Evolutionary conservation across 108 stramenopile genomes (phyloP).

Genomic region (Fragilaria crotonensis): DNA sequence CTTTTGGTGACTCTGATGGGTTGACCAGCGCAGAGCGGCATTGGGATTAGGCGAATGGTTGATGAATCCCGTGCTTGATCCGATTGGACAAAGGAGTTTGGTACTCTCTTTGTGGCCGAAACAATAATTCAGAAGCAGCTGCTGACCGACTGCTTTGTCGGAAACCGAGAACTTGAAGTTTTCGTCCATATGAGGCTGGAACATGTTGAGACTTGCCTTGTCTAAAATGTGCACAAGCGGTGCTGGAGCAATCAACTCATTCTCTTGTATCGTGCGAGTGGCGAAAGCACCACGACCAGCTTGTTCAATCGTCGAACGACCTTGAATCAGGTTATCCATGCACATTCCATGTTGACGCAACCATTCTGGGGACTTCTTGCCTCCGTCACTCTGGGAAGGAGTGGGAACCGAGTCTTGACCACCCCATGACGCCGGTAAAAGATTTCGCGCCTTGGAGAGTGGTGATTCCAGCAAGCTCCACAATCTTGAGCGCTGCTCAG

Average conservation of each 20-base stretch:
- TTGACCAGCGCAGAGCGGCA: conserved; percentile 28
- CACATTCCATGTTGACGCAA: conserved; percentile 52
- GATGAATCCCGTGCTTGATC: conserved; percentile 47
- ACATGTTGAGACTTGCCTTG: conserved; percentile 32
- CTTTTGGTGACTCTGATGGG: conserved; percentile 17
- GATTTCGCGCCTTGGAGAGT: background rate
- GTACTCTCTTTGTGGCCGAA: conserved; percentile 53
- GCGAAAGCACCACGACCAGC: conserved; percentile 80
- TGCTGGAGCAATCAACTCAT: conserved; percentile 58
- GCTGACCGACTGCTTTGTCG: conserved; percentile 25
- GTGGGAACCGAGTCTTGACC: background rate
- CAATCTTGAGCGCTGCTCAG: background rate
- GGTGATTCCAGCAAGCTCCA: background rate
- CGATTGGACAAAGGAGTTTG: conserved; percentile 59
- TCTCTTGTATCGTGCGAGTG: conserved; percentile 60
- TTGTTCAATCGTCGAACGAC: conserved; percentile 42
- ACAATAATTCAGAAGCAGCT: conserved; percentile 69
- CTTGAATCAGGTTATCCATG: conserved; percentile 52
- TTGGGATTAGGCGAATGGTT: conserved; percentile 56
- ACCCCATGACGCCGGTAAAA: background rate
- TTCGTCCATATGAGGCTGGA: conserved; percentile 2
- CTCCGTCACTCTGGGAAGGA: background rate
- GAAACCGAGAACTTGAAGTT: background rate
- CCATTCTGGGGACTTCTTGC: conserved; percentile 36
- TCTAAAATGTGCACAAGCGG: conserved; percentile 65